Conservation (phyloP, 139 green algal genomes). For the Limnomonas spitsbergensis region DNA sequence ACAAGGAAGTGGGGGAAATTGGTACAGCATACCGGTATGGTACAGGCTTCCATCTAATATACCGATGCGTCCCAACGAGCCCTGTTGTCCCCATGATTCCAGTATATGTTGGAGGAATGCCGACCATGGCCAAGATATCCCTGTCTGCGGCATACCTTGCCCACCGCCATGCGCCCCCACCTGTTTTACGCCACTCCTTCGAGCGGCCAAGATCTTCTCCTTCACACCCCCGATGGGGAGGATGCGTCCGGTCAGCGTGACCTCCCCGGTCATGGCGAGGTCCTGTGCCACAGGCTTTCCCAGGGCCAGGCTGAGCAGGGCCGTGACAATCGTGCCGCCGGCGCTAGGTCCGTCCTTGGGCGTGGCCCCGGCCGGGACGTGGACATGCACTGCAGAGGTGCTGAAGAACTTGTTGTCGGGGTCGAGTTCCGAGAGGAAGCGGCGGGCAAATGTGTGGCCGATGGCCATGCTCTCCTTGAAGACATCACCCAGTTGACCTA, state of each 20-base stretch:
- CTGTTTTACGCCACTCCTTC: slow-evolving; percentile 61
- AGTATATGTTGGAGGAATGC: too few relatives aligned
- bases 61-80: too few relatives aligned
- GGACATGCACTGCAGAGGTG: slow-evolving; percentile 78
- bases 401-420: slow-evolving; percentile 39
- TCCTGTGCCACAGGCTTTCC: slow-evolving; percentile 61
- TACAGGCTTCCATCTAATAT: too few relatives aligned
- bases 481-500: slow-evolving; percentile 92
- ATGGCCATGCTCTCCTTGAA: slow-evolving; percentile 93
- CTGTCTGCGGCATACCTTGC: too few relatives aligned
- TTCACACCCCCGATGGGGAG: slow-evolving; percentile 92
- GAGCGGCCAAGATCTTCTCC: slow-evolving; percentile 88
- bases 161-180: slow-evolving; percentile 33
- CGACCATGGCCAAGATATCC: too few relatives aligned
- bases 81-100: too few relatives aligned
- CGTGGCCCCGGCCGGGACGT: slow-evolving; percentile 72
- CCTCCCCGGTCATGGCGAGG: slow-evolving; percentile 67
- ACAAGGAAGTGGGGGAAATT: not conserved
- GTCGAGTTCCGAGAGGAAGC: not conserved
- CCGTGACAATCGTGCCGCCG: slow-evolving; percentile 88
- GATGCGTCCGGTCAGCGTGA: slow-evolving; percentile 91
- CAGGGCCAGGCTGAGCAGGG: slow-evolving; percentile 87
- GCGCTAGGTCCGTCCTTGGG: slow-evolving; percentile 23
- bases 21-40: too few relatives aligned
- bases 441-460: slow-evolving; percentile 84